Conservation (phyloP, 768 basidiomycete genomes). For the Tulasnella sp. region DNA sequence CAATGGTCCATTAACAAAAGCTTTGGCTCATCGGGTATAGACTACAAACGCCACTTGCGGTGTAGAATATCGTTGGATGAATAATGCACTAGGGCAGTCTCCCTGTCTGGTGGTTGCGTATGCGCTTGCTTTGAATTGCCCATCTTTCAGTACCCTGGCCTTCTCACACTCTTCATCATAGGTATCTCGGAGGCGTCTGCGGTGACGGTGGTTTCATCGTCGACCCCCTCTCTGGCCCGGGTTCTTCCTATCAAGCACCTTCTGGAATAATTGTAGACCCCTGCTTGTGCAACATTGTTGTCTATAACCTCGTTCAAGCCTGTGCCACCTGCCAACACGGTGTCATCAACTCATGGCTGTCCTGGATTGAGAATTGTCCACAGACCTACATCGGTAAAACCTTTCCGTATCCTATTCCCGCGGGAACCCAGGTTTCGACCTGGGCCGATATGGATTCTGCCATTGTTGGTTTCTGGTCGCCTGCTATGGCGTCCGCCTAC, state of each 20-base stretch:
- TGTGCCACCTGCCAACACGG: constrained; percentile 16
- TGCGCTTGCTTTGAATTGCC: neutral
- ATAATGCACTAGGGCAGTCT: neutral
- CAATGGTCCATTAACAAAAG: no score
- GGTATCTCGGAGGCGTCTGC: neutral
- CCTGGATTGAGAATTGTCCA: constrained; percentile 12
- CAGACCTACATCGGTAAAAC: neutral
- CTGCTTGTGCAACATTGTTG: constrained; percentile 26
- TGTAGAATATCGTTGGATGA: neutral
- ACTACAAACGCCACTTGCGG: neutral
- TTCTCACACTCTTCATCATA: neutral
- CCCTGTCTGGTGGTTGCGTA: constrained; percentile 20
- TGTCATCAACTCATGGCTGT: neutral
- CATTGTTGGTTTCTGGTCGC: neutral
- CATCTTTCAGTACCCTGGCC: no score
- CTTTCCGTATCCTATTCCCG: constrained; percentile 15
- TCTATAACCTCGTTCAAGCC: constrained; percentile 19
- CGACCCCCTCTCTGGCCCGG: neutral
- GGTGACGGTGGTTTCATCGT: neutral
- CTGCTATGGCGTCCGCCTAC: neutral
- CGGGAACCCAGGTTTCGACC: constrained; percentile 17
- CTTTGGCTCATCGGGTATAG: no score
- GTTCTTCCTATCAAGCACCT: neutral
- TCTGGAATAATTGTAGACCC: neutral
- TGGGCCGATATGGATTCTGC: constrained; percentile 21